Base-by-base conservation (phyloP, 371 early-diverging fungal genomes). In the Astathelohania contejeani region DNA sequence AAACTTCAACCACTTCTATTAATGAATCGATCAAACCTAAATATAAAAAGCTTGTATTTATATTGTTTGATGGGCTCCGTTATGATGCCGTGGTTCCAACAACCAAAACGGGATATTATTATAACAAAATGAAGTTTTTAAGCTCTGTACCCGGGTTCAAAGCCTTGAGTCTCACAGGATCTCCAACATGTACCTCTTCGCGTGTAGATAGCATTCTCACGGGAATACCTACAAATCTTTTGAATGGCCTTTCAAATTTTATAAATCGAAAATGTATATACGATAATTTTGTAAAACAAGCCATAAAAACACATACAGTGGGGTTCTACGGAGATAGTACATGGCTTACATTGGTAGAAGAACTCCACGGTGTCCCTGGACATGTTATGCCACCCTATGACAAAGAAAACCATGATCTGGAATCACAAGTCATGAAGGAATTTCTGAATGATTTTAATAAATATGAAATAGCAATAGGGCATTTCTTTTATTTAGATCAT, bases 291-390 rank as follows among this genome's bases (percentile, higher is more conserved):
- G 12, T 32, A 32, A n/a, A n/a, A n/a, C 10, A 43, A 9, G 4
- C 16, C 16, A 35, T 9, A 9, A 6, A 14, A 35, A 35, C 35
- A 35, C 43, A 43, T 20, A 6, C 20, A n/a, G n/a, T n/a, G n/a
- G n/a, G n/a, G n/a, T 69, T 69, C 53, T 70, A 50, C 53, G 74
- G 74, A 12, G 74, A 73, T 45, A 32, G 40, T 16, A 60, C 63
- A 27, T 73, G 74, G 74, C 64, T 65, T 27, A 35, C 6, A n/a
- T 10, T 49, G 25, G 10, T 25, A 9, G 23, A 20, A 25, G 56
- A 54, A 14, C 40, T 70, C 20, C 51, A 29, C 26, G 38, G 35
- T 2, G 24, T 38, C 19, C 35, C 58, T 26, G 39, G 42, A 6
- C 35, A 24, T 16, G 43, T 32, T 9, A 20, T 64, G 1, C 27